Evolutionary conservation across 202 grass and related monocot genomes (phyloP).

Genomic region (Setaria viridis): DNA sequence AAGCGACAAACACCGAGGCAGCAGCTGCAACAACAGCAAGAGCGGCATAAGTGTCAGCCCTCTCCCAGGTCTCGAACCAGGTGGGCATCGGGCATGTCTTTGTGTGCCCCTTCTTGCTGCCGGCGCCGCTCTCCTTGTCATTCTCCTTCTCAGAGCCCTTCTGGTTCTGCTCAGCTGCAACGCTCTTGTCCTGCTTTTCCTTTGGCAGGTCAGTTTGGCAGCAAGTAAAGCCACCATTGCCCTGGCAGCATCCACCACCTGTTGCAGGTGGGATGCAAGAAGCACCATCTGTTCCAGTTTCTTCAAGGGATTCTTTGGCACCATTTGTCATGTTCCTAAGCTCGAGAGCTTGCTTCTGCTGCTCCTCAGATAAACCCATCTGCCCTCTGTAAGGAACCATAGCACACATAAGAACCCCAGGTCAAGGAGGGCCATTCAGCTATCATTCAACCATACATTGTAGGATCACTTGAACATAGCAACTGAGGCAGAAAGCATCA

Average conservation of each 20-base stretch:
- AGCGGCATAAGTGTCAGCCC: slow-evolving; percentile 75
- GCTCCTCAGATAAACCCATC: slow-evolving; percentile 74
- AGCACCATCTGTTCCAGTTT: slow-evolving; percentile 31
- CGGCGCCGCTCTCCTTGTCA: slow-evolving; percentile 35
- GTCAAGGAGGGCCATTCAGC: slow-evolving; percentile 13
- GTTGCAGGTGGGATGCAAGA: slow-evolving; percentile 37
- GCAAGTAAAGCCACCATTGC: slow-evolving; percentile 60
- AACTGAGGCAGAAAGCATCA: neutral
- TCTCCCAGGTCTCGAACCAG: slow-evolving; percentile 90
- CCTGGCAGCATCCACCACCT: slow-evolving; percentile 72
- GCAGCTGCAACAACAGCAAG: slow-evolving; percentile 80
- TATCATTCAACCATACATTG: neutral
- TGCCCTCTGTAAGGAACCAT: slow-evolving; percentile 62
- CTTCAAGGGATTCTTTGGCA: slow-evolving; percentile 54
- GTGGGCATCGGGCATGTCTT: slow-evolving; percentile 78
- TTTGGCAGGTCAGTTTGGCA: slow-evolving; percentile 63
- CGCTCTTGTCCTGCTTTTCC: slow-evolving; percentile 54
- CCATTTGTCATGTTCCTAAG: slow-evolving; percentile 58
- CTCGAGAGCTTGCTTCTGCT: slow-evolving; percentile 81
- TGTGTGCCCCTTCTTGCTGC: slow-evolving; percentile 52
- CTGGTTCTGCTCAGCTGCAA: slow-evolving; percentile 52
- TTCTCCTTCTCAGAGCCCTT: slow-evolving; percentile 41
- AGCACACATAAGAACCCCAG: slow-evolving; percentile 29
- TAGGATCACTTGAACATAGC: slow-evolving; percentile 26
- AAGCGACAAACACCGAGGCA: slow-evolving; percentile 71